Conservation (phyloP, 1,139 yeast species). For the Lodderomyces metapsilosis region DNA sequence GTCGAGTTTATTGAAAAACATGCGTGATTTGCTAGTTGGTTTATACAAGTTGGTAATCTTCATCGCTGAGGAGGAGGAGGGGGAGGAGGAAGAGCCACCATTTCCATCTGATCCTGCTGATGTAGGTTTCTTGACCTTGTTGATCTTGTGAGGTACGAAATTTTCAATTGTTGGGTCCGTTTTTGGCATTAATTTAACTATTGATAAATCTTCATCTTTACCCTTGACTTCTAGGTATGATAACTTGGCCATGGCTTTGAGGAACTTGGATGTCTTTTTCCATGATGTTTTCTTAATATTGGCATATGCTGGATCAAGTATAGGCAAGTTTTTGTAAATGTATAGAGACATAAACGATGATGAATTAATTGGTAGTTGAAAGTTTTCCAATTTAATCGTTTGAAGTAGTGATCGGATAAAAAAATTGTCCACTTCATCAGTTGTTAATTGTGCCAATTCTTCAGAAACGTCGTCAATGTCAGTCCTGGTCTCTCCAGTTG, state of each 20-base stretch:
- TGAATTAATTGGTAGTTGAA: slow-evolving; percentile 61
- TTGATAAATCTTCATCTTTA: slow-evolving; percentile 67
- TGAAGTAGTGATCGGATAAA: slow-evolving; percentile 69
- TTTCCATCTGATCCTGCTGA: background rate
- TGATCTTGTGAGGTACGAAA: slow-evolving; percentile 62
- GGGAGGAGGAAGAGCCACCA: no score
- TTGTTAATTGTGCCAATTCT: slow-evolving; percentile 30
- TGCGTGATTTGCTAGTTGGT: slow-evolving; percentile 51
- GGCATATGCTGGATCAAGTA: slow-evolving; percentile 48
- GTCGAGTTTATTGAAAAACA: slow-evolving; percentile 48
- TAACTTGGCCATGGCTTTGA: slow-evolving; percentile 81
- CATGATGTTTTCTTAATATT: slow-evolving; percentile 81
- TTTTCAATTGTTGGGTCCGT: slow-evolving; percentile 47
- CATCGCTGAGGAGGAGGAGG: slow-evolving; percentile 5
- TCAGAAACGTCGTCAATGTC: slow-evolving; percentile 11
- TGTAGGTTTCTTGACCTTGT: slow-evolving; percentile 21
- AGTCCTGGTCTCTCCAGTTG: slow-evolving; percentile 24
- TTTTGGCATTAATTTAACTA: slow-evolving; percentile 49
- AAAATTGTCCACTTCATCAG: slow-evolving; percentile 76
- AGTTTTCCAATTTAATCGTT: slow-evolving; percentile 55
- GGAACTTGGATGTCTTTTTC: slow-evolving; percentile 83
- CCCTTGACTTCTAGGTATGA: slow-evolving; percentile 68
- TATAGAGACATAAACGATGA: slow-evolving; percentile 74
- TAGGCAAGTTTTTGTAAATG: slow-evolving; percentile 70
- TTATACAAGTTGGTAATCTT: slow-evolving; percentile 23